These are phyloP conservation scores for Bruguiera sexangula DNA, from an alignment of 345 rosid species.

Conservation along the genomic window DNA sequence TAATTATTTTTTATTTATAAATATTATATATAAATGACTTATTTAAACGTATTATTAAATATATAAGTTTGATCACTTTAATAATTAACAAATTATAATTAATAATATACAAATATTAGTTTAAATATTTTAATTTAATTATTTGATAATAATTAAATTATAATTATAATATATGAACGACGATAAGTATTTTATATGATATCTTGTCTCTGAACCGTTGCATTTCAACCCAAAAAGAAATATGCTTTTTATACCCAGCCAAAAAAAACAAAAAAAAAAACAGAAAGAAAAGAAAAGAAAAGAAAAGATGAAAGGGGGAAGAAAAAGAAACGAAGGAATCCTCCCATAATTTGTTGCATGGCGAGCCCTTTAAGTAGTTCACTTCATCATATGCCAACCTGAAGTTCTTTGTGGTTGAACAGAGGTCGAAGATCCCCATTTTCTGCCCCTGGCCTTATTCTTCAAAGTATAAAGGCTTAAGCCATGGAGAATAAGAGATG, in stretches of 20 bases:
- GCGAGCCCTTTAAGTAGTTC: not conserved
- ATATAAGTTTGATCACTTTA: too few relatives aligned
- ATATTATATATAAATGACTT: too few relatives aligned
- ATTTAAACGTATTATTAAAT: too few relatives aligned
- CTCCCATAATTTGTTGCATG: not conserved
- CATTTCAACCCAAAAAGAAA: not conserved
- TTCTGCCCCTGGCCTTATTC: not conserved
- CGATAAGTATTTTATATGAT: not conserved
- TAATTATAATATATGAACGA: too few relatives aligned
- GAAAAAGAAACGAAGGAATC: not conserved
- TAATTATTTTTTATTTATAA: too few relatives aligned
- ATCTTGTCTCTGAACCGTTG: not conserved
- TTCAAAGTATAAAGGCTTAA: not conserved
- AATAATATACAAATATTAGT: too few relatives aligned
- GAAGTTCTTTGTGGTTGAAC: not conserved
- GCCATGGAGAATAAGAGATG: conserved; percentile 16
- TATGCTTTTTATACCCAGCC: not conserved
- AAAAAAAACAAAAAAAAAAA: too few relatives aligned
- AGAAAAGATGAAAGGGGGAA: not conserved
- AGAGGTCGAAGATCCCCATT: not conserved
- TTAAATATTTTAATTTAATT: too few relatives aligned
- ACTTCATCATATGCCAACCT: not conserved
- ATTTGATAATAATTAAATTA: too few relatives aligned
- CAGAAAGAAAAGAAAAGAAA: too few relatives aligned
- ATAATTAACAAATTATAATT: too few relatives aligned